Evolutionary conservation across 441 rosid species (phyloP).

Genomic region (Erysimum cheiri): DNA sequence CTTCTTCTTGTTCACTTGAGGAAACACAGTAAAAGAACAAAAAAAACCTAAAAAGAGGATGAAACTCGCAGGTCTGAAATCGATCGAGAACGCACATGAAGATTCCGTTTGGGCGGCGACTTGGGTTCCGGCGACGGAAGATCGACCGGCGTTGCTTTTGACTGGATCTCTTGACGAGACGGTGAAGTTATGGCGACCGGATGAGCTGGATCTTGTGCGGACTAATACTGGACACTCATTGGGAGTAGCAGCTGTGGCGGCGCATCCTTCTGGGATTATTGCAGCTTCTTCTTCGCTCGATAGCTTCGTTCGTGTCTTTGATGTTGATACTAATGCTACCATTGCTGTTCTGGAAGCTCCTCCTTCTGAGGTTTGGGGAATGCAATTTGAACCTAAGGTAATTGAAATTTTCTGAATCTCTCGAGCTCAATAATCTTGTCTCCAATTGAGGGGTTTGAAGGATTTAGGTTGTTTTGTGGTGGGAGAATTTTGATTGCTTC

Average conservation of each 20-base stretch:
- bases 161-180: constrained; percentile 97
- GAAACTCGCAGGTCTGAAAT: constrained; percentile 91
- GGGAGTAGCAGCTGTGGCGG: constrained; percentile 92
- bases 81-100: constrained; percentile 83
- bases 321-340: constrained; percentile 85
- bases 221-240: constrained; percentile 92
- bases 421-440: neutral
- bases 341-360: constrained; percentile 94
- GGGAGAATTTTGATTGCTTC: constrained; percentile 7
- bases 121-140: constrained; percentile 82
- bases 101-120: constrained; percentile 93
- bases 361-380: constrained; percentile 96
- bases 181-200: constrained; percentile 83
- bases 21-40: constrained; percentile 11
- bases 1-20: constrained; percentile 28
- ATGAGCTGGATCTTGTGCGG: constrained; percentile 74
- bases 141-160: constrained; percentile 68
- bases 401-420: neutral
- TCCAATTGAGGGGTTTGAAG: constrained; percentile 7
- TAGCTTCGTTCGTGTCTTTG: constrained; percentile 91
- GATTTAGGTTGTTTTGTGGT: neutral
- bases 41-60: constrained; percentile 42
- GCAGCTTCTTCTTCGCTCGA: constrained; percentile 93
- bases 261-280: constrained; percentile 92
- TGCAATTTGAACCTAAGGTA: constrained; percentile 94